phyloP scores from a whole-genome alignment of 495 filamentous ascomycete species.

The Penicillium taxi region DNA sequence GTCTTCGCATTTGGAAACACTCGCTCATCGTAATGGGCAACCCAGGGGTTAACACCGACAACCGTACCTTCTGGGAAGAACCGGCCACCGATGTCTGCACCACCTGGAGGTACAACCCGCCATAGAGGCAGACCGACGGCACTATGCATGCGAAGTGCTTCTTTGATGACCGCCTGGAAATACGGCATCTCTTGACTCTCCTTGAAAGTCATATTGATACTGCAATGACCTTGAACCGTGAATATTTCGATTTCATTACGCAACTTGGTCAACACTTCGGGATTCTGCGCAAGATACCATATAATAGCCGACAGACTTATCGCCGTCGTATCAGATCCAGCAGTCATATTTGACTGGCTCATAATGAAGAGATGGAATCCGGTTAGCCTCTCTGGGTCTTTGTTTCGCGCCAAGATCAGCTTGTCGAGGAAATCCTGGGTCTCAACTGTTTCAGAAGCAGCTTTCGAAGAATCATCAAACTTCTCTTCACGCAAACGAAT shows the following conservation, averaged over 20 bases:
- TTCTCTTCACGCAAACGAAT: conserved; percentile 26
- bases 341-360: conserved; percentile 44
- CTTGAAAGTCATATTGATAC: conserved; percentile 32
- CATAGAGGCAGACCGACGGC: conserved; percentile 32
- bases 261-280: conserved; percentile 28
- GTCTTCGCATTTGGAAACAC: conserved; percentile 37
- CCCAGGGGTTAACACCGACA: conserved; percentile 50
- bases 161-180: conserved; percentile 42
- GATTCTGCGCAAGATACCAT: conserved; percentile 41
- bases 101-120: conserved; percentile 35
- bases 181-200: conserved; percentile 44
- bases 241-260: conserved; percentile 38
- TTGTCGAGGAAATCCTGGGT: conserved; percentile 47
- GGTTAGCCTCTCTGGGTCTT: conserved; percentile 49
- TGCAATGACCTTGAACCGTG: conserved; percentile 20
- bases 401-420: conserved; percentile 47
- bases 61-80: conserved; percentile 37
- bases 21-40: conserved; percentile 38
- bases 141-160: conserved; percentile 35
- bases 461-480: conserved; percentile 8
- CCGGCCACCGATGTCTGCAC: conserved; percentile 25
- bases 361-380: conserved; percentile 42
- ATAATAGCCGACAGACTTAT: conserved; percentile 44
- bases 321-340: conserved; percentile 50
- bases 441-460: conserved; percentile 23